Conservation (phyloP, 1,284 basidiomycete species). For the Microbotryomycetes sp. region DNA sequence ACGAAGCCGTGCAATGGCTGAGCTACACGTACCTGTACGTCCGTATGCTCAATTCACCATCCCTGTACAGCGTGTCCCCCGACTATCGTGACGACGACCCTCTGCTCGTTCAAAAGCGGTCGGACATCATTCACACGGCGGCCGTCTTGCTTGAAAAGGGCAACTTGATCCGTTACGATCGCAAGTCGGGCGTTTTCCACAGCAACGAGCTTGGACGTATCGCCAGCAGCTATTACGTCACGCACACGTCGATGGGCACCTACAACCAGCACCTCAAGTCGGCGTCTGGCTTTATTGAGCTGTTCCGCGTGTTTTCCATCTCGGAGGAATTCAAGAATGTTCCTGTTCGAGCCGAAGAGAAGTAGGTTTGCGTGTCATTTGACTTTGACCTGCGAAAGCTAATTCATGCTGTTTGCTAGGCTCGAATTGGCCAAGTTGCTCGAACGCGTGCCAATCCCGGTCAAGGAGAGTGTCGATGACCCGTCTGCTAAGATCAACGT, state of each 20-base stretch:
- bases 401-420: slow-evolving; percentile 46
- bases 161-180: slow-evolving; percentile 87
- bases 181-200: slow-evolving; percentile 78
- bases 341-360: slow-evolving; percentile 56
- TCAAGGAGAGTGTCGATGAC: slow-evolving; percentile 95
- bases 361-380: slow-evolving; percentile 31
- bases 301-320: slow-evolving; percentile 93
- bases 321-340: slow-evolving; percentile 96
- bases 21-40: slow-evolving; percentile 94
- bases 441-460: slow-evolving; percentile 92
- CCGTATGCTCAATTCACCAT: slow-evolving; percentile 88
- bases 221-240: slow-evolving; percentile 94
- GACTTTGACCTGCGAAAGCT: not conserved
- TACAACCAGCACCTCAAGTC: slow-evolving; percentile 87
- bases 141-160: slow-evolving; percentile 91
- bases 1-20: slow-evolving; percentile 96
- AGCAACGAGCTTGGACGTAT: slow-evolving; percentile 89
- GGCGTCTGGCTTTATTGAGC: slow-evolving; percentile 72
- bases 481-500: slow-evolving; percentile 97
- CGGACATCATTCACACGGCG: slow-evolving; percentile 86
- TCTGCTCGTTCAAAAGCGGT: slow-evolving; percentile 75
- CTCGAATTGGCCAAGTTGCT: slow-evolving; percentile 85
- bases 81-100: slow-evolving; percentile 86
- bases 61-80: slow-evolving; percentile 77
- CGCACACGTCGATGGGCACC: slow-evolving; percentile 89